These are phyloP conservation scores for Boletus insuetus DNA, from an alignment of 768 basidiomycete species.

Conservation along the genomic window DNA sequence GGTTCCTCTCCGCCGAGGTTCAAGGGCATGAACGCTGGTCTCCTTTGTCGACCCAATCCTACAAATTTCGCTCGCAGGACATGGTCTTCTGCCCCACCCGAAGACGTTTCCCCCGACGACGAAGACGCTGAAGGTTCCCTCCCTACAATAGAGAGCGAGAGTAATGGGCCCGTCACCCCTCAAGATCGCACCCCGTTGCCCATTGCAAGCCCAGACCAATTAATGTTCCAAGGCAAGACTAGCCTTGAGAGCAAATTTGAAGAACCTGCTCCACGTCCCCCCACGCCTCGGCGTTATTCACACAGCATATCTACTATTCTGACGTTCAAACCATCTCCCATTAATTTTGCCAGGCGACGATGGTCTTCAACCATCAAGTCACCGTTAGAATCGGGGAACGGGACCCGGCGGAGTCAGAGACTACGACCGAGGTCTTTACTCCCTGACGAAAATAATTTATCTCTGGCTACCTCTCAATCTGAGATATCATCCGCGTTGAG, in stretches of 20 bases:
- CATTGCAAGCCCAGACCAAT: constrained; percentile 33
- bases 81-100: constrained; percentile 45
- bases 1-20: constrained; percentile 28
- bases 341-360: constrained; percentile 58
- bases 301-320: constrained; percentile 39
- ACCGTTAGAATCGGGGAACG: constrained; percentile 32
- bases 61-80: constrained; percentile 56
- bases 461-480: constrained; percentile 23
- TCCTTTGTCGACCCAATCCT: constrained; percentile 60
- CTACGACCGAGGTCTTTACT: constrained; percentile 31
- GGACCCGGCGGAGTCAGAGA: constrained; percentile 35
- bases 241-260: constrained; percentile 19
- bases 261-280: constrained; percentile 21
- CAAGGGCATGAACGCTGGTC: constrained; percentile 39
- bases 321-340: constrained; percentile 61
- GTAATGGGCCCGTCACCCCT: constrained; percentile 53
- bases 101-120: constrained; percentile 35
- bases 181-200: constrained; percentile 48
- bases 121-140: constrained; percentile 32
- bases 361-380: constrained; percentile 48
- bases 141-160: constrained; percentile 45
- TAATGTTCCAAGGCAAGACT: constrained; percentile 21
- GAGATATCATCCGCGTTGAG: constrained; percentile 28
- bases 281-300: constrained; percentile 21
- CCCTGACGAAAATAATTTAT: constrained; percentile 32